Conservation (phyloP, 345 rosid species). For the thale cress (Arabidopsis thaliana) region TAIR10.1 NC_003071.7:17240501-17241000, state of each 20-base stretch:
- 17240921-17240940: constrained; percentile 43
- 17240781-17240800: constrained; percentile 21
- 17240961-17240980: neutral
- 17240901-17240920: constrained; percentile 41
- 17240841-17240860: constrained; percentile 12
- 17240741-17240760: constrained; percentile 9
- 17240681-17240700: constrained; percentile 39
- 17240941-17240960: constrained; percentile 34
- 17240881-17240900: constrained; percentile 32
- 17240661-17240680: constrained; percentile 40
- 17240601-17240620: neutral
- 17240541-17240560: constrained; percentile 79
- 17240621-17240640: constrained; percentile 5
- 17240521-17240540: constrained; percentile 60
- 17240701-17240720: constrained; percentile 28
- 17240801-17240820: constrained; percentile 35
- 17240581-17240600: neutral
- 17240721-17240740: constrained; percentile 40
- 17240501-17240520: constrained; percentile 55
- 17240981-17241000: constrained; percentile 36
- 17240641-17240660: neutral
- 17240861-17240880: constrained; percentile 14
- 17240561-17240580: constrained; percentile 59
- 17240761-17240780: constrained; percentile 3
- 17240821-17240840: constrained; percentile 17